These are phyloP conservation scores for Arthrobotrys entomopaga DNA, from an alignment of 2,329 filamentous ascomycete species.

Conservation along the genomic window DNA sequence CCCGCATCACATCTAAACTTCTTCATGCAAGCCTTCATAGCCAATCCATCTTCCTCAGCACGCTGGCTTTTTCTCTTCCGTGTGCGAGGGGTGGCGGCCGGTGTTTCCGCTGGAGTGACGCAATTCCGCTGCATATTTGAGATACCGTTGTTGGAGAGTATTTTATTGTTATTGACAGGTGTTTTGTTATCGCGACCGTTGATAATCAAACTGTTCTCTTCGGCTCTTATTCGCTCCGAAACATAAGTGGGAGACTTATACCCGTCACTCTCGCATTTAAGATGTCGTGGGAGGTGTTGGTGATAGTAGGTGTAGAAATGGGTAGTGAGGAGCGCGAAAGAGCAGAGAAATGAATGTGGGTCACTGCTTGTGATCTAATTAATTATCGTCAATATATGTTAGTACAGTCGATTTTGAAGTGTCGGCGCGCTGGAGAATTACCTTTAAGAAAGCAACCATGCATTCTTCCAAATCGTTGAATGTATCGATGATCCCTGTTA, in stretches of 20 bases:
- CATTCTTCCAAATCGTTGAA: conserved; percentile 4
- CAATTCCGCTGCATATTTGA: neutral
- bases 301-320: conserved; percentile 1
- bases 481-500: neutral
- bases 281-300: neutral
- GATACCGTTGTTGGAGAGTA: neutral
- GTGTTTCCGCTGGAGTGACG: neutral
- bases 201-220: neutral
- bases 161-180: neutral
- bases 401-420: neutral
- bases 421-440: neutral
- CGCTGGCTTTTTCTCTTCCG: neutral
- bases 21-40: conserved; percentile 1
- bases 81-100: neutral
- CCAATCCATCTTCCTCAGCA: neutral
- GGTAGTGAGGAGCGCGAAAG: neutral
- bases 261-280: neutral
- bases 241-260: neutral
- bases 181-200: neutral
- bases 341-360: neutral
- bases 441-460: neutral
- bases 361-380: neutral
- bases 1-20: neutral
- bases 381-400: neutral
- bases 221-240: neutral